Percentiles rank a stretch among this genome's conserved stretches.
These are phyloP conservation scores for Rubia balearica DNA, from an alignment of 305 asterid species.

Conservation along the genomic window DNA sequence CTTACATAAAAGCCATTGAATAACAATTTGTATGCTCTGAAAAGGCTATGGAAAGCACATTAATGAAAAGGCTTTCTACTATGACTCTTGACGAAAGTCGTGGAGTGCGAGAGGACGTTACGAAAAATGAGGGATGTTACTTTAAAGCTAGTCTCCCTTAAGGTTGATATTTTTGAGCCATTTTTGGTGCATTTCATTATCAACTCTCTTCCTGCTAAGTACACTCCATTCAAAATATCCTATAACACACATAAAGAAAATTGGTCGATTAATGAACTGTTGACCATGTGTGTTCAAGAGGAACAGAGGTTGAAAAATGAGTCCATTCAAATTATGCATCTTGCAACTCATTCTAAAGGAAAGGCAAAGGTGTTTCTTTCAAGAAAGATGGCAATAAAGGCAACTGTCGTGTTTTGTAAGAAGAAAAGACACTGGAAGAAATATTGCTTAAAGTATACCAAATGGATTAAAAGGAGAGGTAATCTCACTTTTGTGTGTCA, in stretches of 20 bases:
- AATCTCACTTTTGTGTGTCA: too few relatives aligned
- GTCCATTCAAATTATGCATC: too few relatives aligned
- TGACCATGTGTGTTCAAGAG: neutral
- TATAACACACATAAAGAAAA: neutral
- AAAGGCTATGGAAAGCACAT: neutral
- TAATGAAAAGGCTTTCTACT: neutral
- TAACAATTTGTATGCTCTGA: neutral
- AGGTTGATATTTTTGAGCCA: neutral
- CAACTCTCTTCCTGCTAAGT: neutral
- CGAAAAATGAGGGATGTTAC: neutral
- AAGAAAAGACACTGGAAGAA: too few relatives aligned
- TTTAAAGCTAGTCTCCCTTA: neutral
- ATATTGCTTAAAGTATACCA: too few relatives aligned
- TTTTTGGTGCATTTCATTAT: neutral
- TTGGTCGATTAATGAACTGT: neutral
- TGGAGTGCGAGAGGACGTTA: slow-evolving; percentile 4
- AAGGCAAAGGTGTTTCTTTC: too few relatives aligned
- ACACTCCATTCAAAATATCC: neutral
- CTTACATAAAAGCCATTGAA: too few relatives aligned
- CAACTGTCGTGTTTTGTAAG: too few relatives aligned
- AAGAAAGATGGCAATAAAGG: too few relatives aligned
- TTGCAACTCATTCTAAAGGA: too few relatives aligned
- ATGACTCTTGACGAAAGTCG: neutral
- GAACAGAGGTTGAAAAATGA: too few relatives aligned
- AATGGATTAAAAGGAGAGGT: too few relatives aligned